Evolutionary conservation across 257 asterid genomes (phyloP).

Genomic region (Capsicum rhomboideum): DNA sequence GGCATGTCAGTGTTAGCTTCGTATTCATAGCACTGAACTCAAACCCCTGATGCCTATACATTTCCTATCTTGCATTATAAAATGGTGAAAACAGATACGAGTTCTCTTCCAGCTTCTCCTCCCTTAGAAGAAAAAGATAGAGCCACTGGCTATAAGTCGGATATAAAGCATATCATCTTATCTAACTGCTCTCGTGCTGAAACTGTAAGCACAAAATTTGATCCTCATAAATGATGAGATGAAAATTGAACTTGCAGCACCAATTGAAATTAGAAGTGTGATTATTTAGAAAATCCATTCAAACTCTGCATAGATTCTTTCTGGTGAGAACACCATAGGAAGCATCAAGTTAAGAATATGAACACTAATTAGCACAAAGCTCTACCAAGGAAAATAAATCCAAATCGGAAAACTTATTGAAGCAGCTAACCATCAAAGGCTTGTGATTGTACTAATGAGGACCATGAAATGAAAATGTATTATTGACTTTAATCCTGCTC

Average conservation of each 20-base stretch:
- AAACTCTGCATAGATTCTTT: background rate
- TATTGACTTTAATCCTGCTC: conserved; percentile 19
- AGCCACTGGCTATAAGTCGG: background rate
- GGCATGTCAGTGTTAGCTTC: background rate
- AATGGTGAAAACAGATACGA: background rate
- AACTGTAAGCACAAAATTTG: background rate
- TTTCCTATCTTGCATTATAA: background rate
- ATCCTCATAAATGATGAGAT: background rate
- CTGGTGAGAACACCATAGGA: too few species aligned
- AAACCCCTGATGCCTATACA: background rate
- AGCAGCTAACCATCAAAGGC: background rate
- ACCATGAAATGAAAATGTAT: conserved; percentile 4
- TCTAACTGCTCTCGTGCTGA: background rate
- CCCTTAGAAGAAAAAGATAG: background rate
- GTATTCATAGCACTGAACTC: background rate
- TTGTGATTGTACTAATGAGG: background rate
- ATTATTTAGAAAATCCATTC: background rate
- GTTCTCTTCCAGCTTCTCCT: background rate
- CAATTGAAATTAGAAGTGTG: background rate
- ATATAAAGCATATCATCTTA: background rate
- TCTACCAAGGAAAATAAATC: background rate
- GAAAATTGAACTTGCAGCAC: background rate
- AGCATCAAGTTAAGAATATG: background rate
- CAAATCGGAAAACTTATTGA: background rate
- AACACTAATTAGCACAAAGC: background rate